Evolutionary conservation across 129 eudicot species (phyloP).

Genomic region (Calendula officinalis): DNA sequence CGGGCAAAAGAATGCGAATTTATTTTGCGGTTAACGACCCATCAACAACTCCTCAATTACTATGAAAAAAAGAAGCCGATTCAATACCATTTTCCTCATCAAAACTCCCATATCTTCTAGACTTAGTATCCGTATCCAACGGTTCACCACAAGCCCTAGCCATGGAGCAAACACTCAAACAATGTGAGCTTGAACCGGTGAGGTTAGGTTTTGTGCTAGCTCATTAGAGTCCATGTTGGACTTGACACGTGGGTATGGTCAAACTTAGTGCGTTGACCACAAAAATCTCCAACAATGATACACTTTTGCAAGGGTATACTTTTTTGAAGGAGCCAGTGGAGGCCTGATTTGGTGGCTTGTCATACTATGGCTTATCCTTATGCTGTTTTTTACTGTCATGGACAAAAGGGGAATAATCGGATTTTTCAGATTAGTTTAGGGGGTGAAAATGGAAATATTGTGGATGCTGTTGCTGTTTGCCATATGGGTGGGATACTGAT

Average conservation of each 20-base stretch:
- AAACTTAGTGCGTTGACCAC: conserved; percentile 31
- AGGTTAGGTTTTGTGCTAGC: conserved; percentile 36
- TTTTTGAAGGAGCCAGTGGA: conserved; percentile 31
- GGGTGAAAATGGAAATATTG: conserved; percentile 57
- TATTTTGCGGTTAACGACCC: conserved; percentile 54
- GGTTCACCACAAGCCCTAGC: conserved; percentile 30
- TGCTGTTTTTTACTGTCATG: conserved; percentile 36
- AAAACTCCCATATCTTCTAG: conserved; percentile 23
- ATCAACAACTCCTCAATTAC: conserved; percentile 44
- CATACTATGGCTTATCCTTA: conserved; percentile 45
- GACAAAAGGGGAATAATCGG: conserved; percentile 34
- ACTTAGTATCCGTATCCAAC: conserved; percentile 6
- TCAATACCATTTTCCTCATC: conserved; percentile 34
- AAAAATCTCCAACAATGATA: conserved; percentile 14
- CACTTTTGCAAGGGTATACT: conserved; percentile 35
- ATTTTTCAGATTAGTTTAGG: conserved; percentile 2
- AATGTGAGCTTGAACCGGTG: conserved; percentile 34
- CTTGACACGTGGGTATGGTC: conserved; percentile 26
- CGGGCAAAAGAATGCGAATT: conserved; percentile 48
- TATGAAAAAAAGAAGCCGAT: conserved; percentile 27
- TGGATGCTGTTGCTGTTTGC: conserved; percentile 56
- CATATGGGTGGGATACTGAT: conserved; percentile 59
- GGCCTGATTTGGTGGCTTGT: conserved; percentile 32
- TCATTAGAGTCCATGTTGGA: conserved; percentile 41
- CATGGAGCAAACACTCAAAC: conserved; percentile 38